Evolutionary conservation across 352 stramenopile genomes (phyloP).

Genomic region (Phytophthora sp.): DNA sequence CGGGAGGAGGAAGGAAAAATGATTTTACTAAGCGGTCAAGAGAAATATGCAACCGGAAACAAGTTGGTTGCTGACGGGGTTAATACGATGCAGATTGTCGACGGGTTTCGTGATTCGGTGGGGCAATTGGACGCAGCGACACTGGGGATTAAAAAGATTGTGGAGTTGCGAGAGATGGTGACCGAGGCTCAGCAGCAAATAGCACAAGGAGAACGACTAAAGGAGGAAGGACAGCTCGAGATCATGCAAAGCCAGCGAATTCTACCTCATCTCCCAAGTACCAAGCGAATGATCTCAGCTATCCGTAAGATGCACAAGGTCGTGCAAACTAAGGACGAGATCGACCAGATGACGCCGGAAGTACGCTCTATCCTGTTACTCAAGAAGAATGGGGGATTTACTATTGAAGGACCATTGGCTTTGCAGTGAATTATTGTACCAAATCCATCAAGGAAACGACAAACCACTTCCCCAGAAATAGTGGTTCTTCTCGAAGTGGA

Average conservation of each 20-base stretch:
- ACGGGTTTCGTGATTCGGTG: constrained; percentile 53
- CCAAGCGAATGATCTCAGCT: constrained; percentile 59
- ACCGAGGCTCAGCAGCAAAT: constrained; percentile 51
- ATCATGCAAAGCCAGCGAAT: constrained; percentile 51
- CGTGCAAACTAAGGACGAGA: constrained; percentile 75
- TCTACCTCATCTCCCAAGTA: constrained; percentile 62
- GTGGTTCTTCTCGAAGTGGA: constrained; percentile 13
- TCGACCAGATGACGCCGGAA: constrained; percentile 67
- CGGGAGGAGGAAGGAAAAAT: constrained; percentile 70
- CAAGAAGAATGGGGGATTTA: constrained; percentile 25
- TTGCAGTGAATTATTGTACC: constrained; percentile 4
- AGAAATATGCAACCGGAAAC: constrained; percentile 57
- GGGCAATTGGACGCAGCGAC: constrained; percentile 59
- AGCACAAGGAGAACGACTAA: constrained; percentile 33
- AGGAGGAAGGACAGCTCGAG: constrained; percentile 48
- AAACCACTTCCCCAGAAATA: constrained; percentile 29
- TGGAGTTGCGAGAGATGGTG: constrained; percentile 60
- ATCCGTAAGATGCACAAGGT: constrained; percentile 65
- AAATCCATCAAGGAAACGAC: constrained; percentile 9
- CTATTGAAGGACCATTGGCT: constrained; percentile 8
- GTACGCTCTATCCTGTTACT: constrained; percentile 47
- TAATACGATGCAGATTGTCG: constrained; percentile 43
- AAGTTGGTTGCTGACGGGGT: constrained; percentile 54
- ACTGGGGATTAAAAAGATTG: constrained; percentile 63
- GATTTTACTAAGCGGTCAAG: constrained; percentile 67